phyloP scores from a whole-genome alignment of 306 rosid species.

The Acacia melanoxylon region DNA sequence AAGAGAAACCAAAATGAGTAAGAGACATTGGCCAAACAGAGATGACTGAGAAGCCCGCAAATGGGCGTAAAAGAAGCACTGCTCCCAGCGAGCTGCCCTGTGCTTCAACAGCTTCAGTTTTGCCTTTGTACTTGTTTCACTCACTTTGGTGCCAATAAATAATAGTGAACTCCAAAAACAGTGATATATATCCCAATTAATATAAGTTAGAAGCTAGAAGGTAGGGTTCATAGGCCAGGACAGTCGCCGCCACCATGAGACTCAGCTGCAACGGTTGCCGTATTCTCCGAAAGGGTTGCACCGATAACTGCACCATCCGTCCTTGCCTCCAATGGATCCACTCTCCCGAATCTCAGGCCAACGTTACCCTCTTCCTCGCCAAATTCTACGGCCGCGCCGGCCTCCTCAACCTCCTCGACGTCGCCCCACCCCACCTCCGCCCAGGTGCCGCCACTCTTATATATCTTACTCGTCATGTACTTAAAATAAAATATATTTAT shows the following conservation, averaged over 20 bases:
- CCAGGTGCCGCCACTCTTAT: conserved; percentile 28
- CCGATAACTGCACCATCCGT: conserved; percentile 49
- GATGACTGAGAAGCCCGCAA: neutral
- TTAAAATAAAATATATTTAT: no score
- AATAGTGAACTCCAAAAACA: neutral
- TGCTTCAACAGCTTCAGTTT: neutral
- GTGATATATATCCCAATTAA: neutral
- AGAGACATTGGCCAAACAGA: neutral
- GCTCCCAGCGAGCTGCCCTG: neutral
- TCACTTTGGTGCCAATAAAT: conserved; percentile 10
- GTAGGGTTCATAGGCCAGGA: neutral
- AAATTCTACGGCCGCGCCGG: conserved; percentile 79
- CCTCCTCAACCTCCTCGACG: conserved; percentile 63
- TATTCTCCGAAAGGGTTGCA: conserved; percentile 67
- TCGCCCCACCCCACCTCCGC: conserved; percentile 43
- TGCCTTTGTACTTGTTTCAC: neutral
- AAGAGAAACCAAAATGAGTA: neutral
- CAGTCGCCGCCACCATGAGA: conserved; percentile 35
- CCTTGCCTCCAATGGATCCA: conserved; percentile 69
- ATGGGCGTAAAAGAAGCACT: conserved; percentile 9
- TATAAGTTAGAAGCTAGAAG: neutral
- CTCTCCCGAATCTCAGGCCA: conserved; percentile 65
- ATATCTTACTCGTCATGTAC: no score
- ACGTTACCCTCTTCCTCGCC: conserved; percentile 79
- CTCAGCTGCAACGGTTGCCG: conserved; percentile 83